Evolutionary conservation across 345 rosid species (phyloP).

Genomic region (Excoecaria agallocha): DNA sequence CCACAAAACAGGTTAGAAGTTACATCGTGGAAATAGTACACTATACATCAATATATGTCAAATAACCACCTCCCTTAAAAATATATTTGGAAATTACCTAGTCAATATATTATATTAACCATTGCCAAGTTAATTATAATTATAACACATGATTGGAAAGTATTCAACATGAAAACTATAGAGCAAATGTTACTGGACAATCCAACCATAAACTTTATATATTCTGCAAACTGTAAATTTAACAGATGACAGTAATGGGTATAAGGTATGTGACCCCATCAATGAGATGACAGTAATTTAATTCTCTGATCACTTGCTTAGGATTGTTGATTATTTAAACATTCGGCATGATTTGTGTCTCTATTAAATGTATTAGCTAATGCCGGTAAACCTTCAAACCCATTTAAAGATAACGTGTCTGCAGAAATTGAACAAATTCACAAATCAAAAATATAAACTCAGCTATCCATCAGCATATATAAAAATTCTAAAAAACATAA

Average conservation of each 20-base stretch:
- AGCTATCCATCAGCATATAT: background rate
- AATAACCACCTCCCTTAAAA: too few species aligned
- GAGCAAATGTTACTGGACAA: background rate
- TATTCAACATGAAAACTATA: background rate
- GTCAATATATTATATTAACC: too few species aligned
- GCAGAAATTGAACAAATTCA: conserved; percentile 12
- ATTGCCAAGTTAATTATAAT: too few species aligned
- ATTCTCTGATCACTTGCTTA: conserved; percentile 28
- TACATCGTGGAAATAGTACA: too few species aligned
- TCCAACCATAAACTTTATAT: background rate
- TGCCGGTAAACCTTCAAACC: conserved; percentile 15
- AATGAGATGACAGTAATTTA: background rate
- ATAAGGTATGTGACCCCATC: background rate
- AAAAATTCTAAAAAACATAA: conserved; percentile 6
- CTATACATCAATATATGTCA: too few species aligned
- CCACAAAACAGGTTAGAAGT: too few species aligned
- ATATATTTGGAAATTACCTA: too few species aligned
- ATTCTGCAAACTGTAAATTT: background rate
- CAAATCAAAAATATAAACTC: conserved; percentile 5
- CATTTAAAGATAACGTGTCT: conserved; percentile 26
- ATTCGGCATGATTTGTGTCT: conserved; percentile 41
- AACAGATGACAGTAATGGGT: background rate
- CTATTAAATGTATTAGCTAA: conserved; percentile 10
- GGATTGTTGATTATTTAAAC: conserved; percentile 22
- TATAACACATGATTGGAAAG: background rate